Conservation (phyloP, 208 protist species). For the Strigomonas galati region DNA sequence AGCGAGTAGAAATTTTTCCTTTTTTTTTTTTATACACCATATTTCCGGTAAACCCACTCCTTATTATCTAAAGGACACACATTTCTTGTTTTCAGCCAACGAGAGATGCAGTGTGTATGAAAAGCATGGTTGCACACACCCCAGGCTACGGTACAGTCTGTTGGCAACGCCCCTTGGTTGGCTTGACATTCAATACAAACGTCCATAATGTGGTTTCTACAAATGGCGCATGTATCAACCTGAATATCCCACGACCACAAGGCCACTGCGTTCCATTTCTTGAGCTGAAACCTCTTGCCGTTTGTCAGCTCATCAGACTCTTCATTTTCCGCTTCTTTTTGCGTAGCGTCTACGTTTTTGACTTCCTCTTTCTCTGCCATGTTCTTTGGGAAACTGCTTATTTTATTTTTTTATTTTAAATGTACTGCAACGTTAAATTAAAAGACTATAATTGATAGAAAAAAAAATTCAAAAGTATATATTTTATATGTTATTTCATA, state of each 20-base stretch:
- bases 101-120: slow-evolving; percentile 98
- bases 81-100: slow-evolving; percentile 98
- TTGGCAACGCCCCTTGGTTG: slow-evolving; percentile 88
- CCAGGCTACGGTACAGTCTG: slow-evolving; percentile 98
- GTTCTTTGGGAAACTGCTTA: too few relatives aligned
- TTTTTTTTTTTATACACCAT: slow-evolving; percentile 68
- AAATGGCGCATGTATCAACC: slow-evolving; percentile 99
- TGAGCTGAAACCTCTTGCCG: slow-evolving; percentile 75
- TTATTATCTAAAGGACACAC: slow-evolving; percentile 98
- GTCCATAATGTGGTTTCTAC: slow-evolving; percentile 99
- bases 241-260: slow-evolving; percentile 98
- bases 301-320: slow-evolving; percentile 15
- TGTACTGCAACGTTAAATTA: background rate
- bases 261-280: slow-evolving; percentile 98
- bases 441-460: too few relatives aligned
- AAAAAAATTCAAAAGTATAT: too few relatives aligned
- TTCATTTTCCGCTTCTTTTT: slow-evolving; percentile 14
- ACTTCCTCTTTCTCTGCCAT: slow-evolving; percentile 13
- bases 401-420: background rate
- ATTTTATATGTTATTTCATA: background rate
- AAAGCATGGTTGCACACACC: slow-evolving; percentile 98
- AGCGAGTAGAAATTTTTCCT: background rate
- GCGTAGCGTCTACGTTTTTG: background rate
- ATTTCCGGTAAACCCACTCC: slow-evolving; percentile 98
- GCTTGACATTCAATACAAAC: slow-evolving; percentile 98